Evolutionary conservation across 768 basidiomycete species (phyloP).

Genomic region (Kwoniella dendrophila): DNA sequence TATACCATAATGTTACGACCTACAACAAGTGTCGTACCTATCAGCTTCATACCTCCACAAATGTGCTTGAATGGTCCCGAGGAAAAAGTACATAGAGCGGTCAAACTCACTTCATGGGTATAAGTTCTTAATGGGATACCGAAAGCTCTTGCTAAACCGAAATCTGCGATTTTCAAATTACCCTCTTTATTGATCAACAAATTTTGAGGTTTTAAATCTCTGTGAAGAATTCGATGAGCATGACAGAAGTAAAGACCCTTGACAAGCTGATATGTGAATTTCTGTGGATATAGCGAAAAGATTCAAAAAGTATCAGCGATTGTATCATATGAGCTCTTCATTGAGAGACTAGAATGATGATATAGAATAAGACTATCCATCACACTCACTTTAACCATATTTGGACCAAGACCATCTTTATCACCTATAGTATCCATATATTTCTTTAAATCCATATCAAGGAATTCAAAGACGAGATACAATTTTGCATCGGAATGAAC

Average conservation of each 20-base stretch:
- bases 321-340: not conserved
- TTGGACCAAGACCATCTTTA: slow-evolving; percentile 63
- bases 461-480: slow-evolving; percentile 96
- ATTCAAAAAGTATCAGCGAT: not conserved
- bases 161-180: slow-evolving; percentile 94
- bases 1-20: slow-evolving; percentile 99
- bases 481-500: slow-evolving; percentile 96
- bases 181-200: slow-evolving; percentile 83
- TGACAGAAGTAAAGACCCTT: slow-evolving; percentile 93
- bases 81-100: too few species aligned
- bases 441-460: slow-evolving; percentile 93
- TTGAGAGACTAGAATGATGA: not conserved
- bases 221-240: slow-evolving; percentile 91
- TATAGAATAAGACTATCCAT: not conserved
- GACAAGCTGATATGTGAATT: slow-evolving; percentile 92
- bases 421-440: slow-evolving; percentile 89
- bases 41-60: not conserved
- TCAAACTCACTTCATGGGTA: slow-evolving; percentile 90
- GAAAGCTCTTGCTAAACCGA: slow-evolving; percentile 93
- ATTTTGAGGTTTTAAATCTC: slow-evolving; percentile 96
- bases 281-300: slow-evolving; percentile 61
- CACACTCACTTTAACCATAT: slow-evolving; percentile 78
- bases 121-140: slow-evolving; percentile 99
- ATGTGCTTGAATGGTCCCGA: not conserved
- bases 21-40: slow-evolving; percentile 57